A percentile compares a stretch with the other conserved stretches of the same genome.
Evolutionary conservation across 805 yeast species (phyloP).

Genomic region (Yarrowia divulgata): DNA sequence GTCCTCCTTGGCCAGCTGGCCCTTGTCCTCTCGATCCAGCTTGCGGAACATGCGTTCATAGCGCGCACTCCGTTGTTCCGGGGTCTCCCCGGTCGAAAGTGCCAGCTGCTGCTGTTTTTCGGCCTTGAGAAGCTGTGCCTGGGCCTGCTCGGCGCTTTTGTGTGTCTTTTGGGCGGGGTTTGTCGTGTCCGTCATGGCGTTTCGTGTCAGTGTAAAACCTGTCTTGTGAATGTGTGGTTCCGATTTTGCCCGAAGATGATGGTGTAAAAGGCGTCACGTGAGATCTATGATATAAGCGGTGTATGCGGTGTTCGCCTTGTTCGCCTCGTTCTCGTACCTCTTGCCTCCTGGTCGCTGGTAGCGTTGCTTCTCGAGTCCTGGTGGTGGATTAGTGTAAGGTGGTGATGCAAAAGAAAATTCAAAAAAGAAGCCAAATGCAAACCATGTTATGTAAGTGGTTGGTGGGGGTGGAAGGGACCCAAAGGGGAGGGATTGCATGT

Average conservation of each 20-base stretch:
- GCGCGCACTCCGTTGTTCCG: slow-evolving; percentile 32
- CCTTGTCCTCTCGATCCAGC: slow-evolving; percentile 24
- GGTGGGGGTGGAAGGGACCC: background rate
- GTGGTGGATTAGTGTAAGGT: slow-evolving; percentile 18
- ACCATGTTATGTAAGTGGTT: slow-evolving; percentile 12
- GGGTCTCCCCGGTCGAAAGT: slow-evolving; percentile 18
- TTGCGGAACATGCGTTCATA: slow-evolving; percentile 29
- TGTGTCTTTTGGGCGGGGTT: background rate
- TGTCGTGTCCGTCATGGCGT: slow-evolving; percentile 9
- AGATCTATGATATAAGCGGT: background rate
- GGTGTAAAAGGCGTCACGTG: background rate
- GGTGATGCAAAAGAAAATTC: slow-evolving; percentile 36
- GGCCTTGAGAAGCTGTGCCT: slow-evolving; percentile 33
- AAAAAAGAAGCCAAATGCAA: slow-evolving; percentile 24
- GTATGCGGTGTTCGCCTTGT: background rate
- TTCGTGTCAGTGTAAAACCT: background rate
- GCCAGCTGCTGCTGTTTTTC: slow-evolving; percentile 35
- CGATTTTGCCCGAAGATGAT: background rate
- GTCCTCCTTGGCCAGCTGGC: slow-evolving; percentile 31
- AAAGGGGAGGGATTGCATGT: background rate
- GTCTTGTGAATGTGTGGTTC: background rate
- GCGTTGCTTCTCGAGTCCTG: slow-evolving; percentile 17
- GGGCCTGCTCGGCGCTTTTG: slow-evolving; percentile 24
- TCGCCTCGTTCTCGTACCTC: slow-evolving; percentile 16
- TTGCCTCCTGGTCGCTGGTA: slow-evolving; percentile 24